Evolutionary conservation across 1,139 yeast species (phyloP), one percentile per base, ranked within the genome.

Genomic region (Geotrichum restrictum): DNA sequence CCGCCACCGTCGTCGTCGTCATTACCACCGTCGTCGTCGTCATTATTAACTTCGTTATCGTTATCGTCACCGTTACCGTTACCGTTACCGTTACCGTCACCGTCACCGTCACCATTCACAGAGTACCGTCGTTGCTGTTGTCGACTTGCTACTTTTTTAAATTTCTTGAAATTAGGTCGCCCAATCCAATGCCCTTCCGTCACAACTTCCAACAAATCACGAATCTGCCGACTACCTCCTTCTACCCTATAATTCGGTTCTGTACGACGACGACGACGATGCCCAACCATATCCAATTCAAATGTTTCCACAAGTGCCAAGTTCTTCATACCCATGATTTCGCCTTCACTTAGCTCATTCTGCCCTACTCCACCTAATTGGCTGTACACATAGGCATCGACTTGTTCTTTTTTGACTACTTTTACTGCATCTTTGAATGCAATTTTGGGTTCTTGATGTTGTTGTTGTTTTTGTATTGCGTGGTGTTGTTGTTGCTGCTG

Each of bases 91-190:
- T 7, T 19, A n/a, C 13, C 33, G 8, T 13, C 33, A 31, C 8
- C 13, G 13, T 11, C 16, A 1, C 27, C 34, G 29, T 14, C 13
- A 18, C 18, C 13, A 34, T 10, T 2, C 27, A 3, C 16, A 7
- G 18, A 19, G 10, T 31, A 22, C 37, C 31, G n/a, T n/a, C n/a
- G n/a, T n/a, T n/a, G n/a, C n/a, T n/a, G n/a, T n/a, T n/a, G n/a
- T n/a, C n/a, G n/a, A n/a, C n/a, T n/a, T n/a, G n/a, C n/a, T n/a
- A n/a, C n/a, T 37, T 18, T 45, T 13, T n/a, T 11, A 21, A 51
- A 51, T 21, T 22, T 33, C 19, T 51, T 51, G 48, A 46, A 51
- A 22, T 51, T 51, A 2, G 50, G 51, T 3, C 54, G 44, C 13
- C 51, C 51, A 7, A 37, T 43, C 53, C 53, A 50, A 32, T 24